Evolutionary conservation across 2,329 filamentous ascomycete species (phyloP), one percentile per base, ranked within the genome.

Genomic region (Paecilomyces fulvus): DNA sequence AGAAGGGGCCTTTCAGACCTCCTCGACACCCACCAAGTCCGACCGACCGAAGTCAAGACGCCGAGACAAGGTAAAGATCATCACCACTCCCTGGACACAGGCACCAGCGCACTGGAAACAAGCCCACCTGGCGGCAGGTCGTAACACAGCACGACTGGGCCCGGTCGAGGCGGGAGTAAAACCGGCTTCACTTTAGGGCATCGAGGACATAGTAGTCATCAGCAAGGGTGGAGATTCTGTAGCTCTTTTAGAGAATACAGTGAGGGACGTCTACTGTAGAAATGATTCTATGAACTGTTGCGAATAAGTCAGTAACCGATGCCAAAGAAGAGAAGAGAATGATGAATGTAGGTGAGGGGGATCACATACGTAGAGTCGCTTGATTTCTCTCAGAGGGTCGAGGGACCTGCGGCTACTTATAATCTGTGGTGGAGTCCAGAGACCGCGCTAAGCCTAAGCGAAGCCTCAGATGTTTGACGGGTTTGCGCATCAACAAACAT

Each of bases 261-360:
- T 90, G 85, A 82, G 81, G 88, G 70, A 91, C 85, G 85, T 89
- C 82, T 86, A 92, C 90, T 96, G 91, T 92, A 95, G 88, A 95
- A 95, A 89, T 90, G 89, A 92, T 92, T 92, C 89, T 90, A 76
- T 77, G 75, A 76, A 77, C 73, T 76, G 68, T 69, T 55, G 58
- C 48, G 25, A 55, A 53, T 49, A 21, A 23, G 64, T 68, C 62
- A 68, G 66, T 49, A 59, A 48, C 23, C 52, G 43, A 51, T 31
- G 37, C 37, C 37, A 30, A 25, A 37, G 43, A 43, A 20, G 28
- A 2, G 3, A n/a, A 33, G 31, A n/a, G 33, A 17, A 43, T 43
- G 37, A 17, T 31, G 21, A 65, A 58, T 52, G 61, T 67, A 65
- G 56, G 63, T 67, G 64, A 61, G 50, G 56, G 56, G 62, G 58